A percentile compares a stretch with the other conserved stretches of the same genome.
Evolutionary conservation across 23 red algal species (phyloP).

Genomic region (Pyropia yezoensis): DNA sequence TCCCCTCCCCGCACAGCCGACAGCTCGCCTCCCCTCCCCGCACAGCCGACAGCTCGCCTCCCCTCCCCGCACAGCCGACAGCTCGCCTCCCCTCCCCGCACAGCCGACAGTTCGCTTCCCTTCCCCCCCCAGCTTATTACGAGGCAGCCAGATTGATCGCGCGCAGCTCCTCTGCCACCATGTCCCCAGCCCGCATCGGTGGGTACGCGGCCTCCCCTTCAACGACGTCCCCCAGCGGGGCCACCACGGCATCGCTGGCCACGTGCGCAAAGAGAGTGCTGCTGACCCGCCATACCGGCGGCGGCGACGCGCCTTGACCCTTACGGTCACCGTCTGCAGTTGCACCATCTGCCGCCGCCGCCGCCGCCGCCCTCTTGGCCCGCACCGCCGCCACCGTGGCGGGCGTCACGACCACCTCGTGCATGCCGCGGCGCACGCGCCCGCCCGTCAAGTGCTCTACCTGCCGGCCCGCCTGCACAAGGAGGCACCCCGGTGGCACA

Average conservation of each 20-base stretch:
- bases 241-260: conserved; percentile 44
- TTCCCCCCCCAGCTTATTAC: background rate
- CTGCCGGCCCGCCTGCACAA: conserved; percentile 80
- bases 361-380: background rate
- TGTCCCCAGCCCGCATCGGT: conserved; percentile 40
- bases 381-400: conserved; percentile 20
- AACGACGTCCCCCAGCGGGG: conserved; percentile 29
- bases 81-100: no score
- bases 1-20: no score
- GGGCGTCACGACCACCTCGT: conserved; percentile 81
- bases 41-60: no score
- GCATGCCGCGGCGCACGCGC: conserved; percentile 66
- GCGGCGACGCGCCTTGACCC: background rate
- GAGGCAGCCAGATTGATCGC: conserved; percentile 54
- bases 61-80: no score
- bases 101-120: no score
- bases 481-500: conserved; percentile 69
- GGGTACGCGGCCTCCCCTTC: conserved; percentile 15
- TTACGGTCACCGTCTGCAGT: background rate
- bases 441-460: conserved; percentile 84
- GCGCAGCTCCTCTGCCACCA: conserved; percentile 55
- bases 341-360: background rate
- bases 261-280: conserved; percentile 80
- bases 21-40: no score
- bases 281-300: conserved; percentile 65